These are phyloP conservation scores for Dichotomopilus funicola DNA, from an alignment of 2,329 filamentous ascomycete species.

Conservation along the genomic window DNA sequence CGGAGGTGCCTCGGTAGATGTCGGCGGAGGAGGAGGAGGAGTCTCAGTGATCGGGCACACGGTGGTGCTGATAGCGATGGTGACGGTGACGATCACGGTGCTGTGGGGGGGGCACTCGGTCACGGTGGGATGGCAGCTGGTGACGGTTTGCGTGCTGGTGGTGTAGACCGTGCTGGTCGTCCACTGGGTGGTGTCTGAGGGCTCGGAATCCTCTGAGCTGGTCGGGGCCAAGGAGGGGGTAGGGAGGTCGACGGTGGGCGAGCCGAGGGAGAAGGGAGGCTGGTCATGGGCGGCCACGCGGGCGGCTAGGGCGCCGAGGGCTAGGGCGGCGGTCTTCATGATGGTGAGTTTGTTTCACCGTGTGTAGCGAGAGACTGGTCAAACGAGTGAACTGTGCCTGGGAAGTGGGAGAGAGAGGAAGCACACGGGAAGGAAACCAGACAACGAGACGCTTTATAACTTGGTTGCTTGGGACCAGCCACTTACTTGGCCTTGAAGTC, in stretches of 20 bases:
- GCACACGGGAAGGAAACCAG: too few relatives aligned
- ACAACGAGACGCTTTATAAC: slow-evolving; percentile 1
- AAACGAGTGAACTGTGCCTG: slow-evolving; percentile 12
- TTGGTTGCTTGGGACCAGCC: too few relatives aligned
- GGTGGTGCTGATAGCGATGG: slow-evolving; percentile 36
- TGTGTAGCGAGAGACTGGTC: neutral
- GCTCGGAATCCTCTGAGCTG: slow-evolving; percentile 8
- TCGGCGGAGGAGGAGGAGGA: slow-evolving; percentile 13
- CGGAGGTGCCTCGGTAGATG: neutral
- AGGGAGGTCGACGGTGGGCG: slow-evolving; percentile 4
- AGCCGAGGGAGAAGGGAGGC: slow-evolving; percentile 8
- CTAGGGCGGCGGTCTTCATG: slow-evolving; percentile 22
- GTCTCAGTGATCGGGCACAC: slow-evolving; percentile 36
- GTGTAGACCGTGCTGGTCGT: slow-evolving; percentile 37
- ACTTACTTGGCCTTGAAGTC: too few relatives aligned
- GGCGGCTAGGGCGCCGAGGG: slow-evolving; percentile 21
- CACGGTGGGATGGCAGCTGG: slow-evolving; percentile 33
- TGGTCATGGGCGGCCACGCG: slow-evolving; percentile 16
- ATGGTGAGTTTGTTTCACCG: neutral
- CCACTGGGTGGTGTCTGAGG: slow-evolving; percentile 29
- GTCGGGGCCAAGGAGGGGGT: slow-evolving; percentile 4
- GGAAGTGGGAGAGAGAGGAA: too few relatives aligned
- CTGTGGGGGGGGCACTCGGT: slow-evolving; percentile 34
- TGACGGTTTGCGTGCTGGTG: slow-evolving; percentile 35
- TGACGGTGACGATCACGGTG: slow-evolving; percentile 33